Base-by-base conservation (phyloP, 306 rosid genomes). In the Vicia faba region DNA sequence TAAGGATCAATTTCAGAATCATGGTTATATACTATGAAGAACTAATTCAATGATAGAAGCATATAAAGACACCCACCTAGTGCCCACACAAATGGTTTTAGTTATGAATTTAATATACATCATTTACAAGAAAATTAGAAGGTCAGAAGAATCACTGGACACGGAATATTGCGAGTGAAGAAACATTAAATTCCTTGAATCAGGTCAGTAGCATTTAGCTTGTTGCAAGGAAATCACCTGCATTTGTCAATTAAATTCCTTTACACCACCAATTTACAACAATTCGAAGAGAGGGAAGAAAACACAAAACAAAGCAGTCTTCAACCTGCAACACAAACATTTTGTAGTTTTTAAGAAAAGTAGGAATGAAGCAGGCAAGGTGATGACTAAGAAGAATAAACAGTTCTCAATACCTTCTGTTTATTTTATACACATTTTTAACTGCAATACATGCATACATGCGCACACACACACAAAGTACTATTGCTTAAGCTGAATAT, bases 71-170 rank as follows among this genome's bases (percentile, higher is more conserved):
- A 82, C 80, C 82, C 63, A 64, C 57, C 78, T 73, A 66, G 40
- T 61, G 82, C 80, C 78, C 91, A 76, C 85, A 81, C 92, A 80
- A 79, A 86, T 85, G 49, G 83, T 64, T 72, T 75, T 70, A 77
- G 78, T 70, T 60, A 65, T 68, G 78, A 80, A 79, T 81, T 80
- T 75, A 75, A 89, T 92, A 73, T 89, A 89, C 97, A 91, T 56
- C 75, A 87, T 92, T 79, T 89, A 92, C 97, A 92, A 18, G 76
- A 73, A 76, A 75, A 79, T 68, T 75, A 80, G 82, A 76, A 71
- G 80, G 76, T 78, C 64, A 70, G 61, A 79, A 76, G 75, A 83
- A 82, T 80, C 70, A 71, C 75, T 75, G 75, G 80, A 78, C 81
- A 56, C 64, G 64, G 78, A 68, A 69, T 70, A 53, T 68, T 73